phyloP scores from a whole-genome alignment of 805 yeast species.

The Candida pseudofarinosa region DNA sequence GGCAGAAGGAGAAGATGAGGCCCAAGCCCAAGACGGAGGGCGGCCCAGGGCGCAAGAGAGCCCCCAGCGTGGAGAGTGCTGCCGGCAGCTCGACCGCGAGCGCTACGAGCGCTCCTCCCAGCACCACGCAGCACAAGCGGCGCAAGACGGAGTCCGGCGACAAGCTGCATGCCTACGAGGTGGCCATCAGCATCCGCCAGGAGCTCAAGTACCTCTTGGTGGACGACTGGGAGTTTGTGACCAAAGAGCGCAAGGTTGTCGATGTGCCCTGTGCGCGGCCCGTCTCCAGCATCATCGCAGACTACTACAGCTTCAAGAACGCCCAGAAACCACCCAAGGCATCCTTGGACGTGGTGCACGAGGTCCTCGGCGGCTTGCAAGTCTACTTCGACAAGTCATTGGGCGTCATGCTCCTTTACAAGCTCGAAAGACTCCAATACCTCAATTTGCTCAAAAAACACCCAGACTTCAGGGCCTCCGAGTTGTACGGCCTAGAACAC shows the following conservation, averaged over 20 bases:
- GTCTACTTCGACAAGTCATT: slow-evolving; percentile 71
- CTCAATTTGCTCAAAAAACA: slow-evolving; percentile 44
- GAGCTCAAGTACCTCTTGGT: slow-evolving; percentile 67
- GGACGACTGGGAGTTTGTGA: slow-evolving; percentile 90
- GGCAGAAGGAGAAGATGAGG: neutral
- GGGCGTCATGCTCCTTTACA: slow-evolving; percentile 65
- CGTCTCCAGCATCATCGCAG: slow-evolving; percentile 50
- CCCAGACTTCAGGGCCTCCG: slow-evolving; percentile 23
- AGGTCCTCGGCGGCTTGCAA: slow-evolving; percentile 66
- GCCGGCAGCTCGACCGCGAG: slow-evolving; percentile 3
- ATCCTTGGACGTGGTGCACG: slow-evolving; percentile 44
- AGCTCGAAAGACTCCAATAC: slow-evolving; percentile 75
- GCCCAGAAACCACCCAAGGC: slow-evolving; percentile 10
- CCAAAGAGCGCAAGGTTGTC: slow-evolving; percentile 72
- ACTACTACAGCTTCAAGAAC: slow-evolving; percentile 39
- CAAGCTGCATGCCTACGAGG: slow-evolving; percentile 32
- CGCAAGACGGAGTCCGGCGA: slow-evolving; percentile 6
- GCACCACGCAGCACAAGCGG: neutral
- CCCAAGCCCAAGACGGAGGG: slow-evolving; percentile 7
- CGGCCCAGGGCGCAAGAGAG: slow-evolving; percentile 1
- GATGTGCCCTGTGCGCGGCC: slow-evolving; percentile 57
- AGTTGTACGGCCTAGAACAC: slow-evolving; percentile 78
- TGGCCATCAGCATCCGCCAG: slow-evolving; percentile 58
- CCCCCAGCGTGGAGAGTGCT: neutral
- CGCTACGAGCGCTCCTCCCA: slow-evolving; percentile 3